Evolutionary conservation across 1,139 yeast species (phyloP).

Genomic region (Groenewaldozyma sp.): DNA sequence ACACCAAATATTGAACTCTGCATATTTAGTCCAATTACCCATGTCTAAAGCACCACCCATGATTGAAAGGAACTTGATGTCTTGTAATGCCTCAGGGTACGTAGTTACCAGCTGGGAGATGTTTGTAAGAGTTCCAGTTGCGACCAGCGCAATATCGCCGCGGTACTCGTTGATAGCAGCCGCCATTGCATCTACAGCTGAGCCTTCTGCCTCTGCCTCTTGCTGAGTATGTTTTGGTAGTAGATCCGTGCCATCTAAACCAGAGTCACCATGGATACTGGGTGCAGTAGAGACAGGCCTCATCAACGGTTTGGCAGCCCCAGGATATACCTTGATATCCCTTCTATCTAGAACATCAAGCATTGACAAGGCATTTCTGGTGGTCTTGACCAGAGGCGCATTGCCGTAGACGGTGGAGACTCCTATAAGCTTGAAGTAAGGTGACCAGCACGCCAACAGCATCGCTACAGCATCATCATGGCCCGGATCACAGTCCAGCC

Average conservation of each 20-base stretch:
- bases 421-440: constrained; percentile 54
- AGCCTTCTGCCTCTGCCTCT: constrained; percentile 30
- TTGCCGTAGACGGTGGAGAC: constrained; percentile 81
- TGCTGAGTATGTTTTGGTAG: constrained; percentile 41
- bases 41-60: constrained; percentile 68
- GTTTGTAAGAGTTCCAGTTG: constrained; percentile 72
- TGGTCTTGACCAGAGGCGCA: constrained; percentile 56
- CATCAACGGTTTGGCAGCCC: constrained; percentile 49
- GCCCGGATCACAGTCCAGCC: constrained; percentile 95
- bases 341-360: constrained; percentile 45
- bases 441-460: constrained; percentile 50
- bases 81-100: constrained; percentile 42
- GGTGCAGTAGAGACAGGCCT: constrained; percentile 45
- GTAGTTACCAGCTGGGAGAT: constrained; percentile 41
- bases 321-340: constrained; percentile 58
- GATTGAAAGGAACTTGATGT: constrained; percentile 45
- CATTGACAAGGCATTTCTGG: constrained; percentile 59
- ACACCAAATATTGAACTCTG: constrained; percentile 72
- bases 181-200: constrained; percentile 51
- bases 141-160: constrained; percentile 48
- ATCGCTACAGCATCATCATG: constrained; percentile 84
- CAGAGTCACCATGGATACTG: constrained; percentile 63
- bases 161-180: constrained; percentile 37
- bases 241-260: constrained; percentile 62
- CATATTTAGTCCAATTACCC: constrained; percentile 41